These are phyloP conservation scores for Isoetes taiwanensis DNA, from an alignment of 75 land plant genomes.

Conservation along the genomic window DNA sequence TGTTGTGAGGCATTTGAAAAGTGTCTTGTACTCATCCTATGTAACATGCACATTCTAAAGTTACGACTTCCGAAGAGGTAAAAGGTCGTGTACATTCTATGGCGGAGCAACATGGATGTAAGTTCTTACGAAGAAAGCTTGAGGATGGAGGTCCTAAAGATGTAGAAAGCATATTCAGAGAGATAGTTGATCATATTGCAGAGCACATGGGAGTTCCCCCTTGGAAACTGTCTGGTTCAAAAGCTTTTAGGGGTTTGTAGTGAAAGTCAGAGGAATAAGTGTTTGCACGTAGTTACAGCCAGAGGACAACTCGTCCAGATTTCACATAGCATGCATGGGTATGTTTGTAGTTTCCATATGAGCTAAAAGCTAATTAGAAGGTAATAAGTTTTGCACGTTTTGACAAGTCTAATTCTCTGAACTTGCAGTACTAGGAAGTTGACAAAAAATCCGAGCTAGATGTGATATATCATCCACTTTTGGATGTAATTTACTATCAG, in stretches of 20 bases:
- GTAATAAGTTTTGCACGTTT: too few relatives aligned
- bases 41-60: slow-evolving; percentile 26
- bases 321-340: slow-evolving; percentile 66
- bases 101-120: slow-evolving; percentile 77
- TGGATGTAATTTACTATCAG: too few relatives aligned
- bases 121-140: slow-evolving; percentile 49
- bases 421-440: too few relatives aligned
- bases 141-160: slow-evolving; percentile 47
- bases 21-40: slow-evolving; percentile 17
- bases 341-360: too few relatives aligned
- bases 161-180: slow-evolving; percentile 51
- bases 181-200: slow-evolving; percentile 48
- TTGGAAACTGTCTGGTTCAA: slow-evolving; percentile 82
- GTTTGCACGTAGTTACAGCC: slow-evolving; percentile 37
- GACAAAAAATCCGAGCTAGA: too few relatives aligned
- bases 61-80: slow-evolving; percentile 35
- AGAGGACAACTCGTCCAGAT: slow-evolving; percentile 33
- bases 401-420: too few relatives aligned
- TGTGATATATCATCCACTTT: too few relatives aligned
- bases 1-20: too few relatives aligned
- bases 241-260: slow-evolving; percentile 62
- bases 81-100: slow-evolving; percentile 49
- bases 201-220: slow-evolving; percentile 70
- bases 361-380: too few relatives aligned
- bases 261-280: slow-evolving; percentile 45